phyloP scores from a whole-genome alignment of 2,329 filamentous ascomycete species.

The Thermothelomyces thermophilus region DNA sequence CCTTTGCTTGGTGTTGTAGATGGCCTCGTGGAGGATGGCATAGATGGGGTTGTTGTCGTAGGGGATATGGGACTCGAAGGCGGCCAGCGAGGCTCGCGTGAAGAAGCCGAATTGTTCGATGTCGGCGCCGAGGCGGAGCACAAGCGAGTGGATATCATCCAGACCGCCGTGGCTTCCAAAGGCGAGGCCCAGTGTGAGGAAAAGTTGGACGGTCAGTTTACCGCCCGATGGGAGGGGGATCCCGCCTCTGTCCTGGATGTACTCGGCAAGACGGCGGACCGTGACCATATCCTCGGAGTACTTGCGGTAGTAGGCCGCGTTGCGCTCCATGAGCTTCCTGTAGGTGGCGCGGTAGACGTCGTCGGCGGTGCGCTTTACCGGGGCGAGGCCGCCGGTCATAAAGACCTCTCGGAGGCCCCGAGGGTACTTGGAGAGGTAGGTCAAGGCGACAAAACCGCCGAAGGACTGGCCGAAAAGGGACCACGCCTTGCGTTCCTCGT shows the following conservation, averaged over 20 bases:
- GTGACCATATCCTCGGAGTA: slow-evolving; percentile 71
- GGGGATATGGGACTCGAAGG: slow-evolving; percentile 58
- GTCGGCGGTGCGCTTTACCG: slow-evolving; percentile 64
- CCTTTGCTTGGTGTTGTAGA: slow-evolving; percentile 63
- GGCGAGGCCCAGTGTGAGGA: slow-evolving; percentile 69
- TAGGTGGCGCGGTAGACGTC: slow-evolving; percentile 70
- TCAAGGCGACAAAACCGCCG: slow-evolving; percentile 78
- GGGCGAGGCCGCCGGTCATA: slow-evolving; percentile 75
- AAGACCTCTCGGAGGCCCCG: slow-evolving; percentile 77
- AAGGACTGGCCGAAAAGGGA: slow-evolving; percentile 86
- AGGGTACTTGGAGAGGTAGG: slow-evolving; percentile 76
- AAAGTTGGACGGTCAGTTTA: slow-evolving; percentile 61
- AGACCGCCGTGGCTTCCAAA: slow-evolving; percentile 77
- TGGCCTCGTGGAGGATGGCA: slow-evolving; percentile 77
- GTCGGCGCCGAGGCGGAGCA: slow-evolving; percentile 65
- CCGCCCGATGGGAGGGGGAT: slow-evolving; percentile 65
- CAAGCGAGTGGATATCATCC: slow-evolving; percentile 64
- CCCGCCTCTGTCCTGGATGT: slow-evolving; percentile 51
- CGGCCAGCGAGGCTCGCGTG: slow-evolving; percentile 61
- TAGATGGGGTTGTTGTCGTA: slow-evolving; percentile 80
- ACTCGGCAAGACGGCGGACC: slow-evolving; percentile 59
- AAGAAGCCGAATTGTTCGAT: slow-evolving; percentile 70
- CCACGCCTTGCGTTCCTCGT: slow-evolving; percentile 69
- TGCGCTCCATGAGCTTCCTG: slow-evolving; percentile 62
- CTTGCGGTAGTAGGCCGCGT: slow-evolving; percentile 73